A percentile compares a stretch with the other conserved stretches of the same genome.
phyloP scores from a whole-genome alignment of 306 rosid genomes.

The Citrullus amarus region DNA sequence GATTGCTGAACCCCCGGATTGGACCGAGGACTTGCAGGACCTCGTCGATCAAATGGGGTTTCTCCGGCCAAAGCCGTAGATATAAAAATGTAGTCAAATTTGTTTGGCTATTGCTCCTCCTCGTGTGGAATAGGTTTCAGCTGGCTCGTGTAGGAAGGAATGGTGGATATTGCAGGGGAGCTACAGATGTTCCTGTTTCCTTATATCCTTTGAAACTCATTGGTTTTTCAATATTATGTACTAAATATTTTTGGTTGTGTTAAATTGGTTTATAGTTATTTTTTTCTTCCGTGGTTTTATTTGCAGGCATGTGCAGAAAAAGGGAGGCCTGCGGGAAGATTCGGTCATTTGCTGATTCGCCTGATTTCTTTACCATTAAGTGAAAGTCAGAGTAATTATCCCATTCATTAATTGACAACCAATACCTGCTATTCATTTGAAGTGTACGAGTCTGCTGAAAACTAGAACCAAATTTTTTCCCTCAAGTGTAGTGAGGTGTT shows the following conservation, averaged over 20 bases:
- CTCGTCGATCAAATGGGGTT: conserved; percentile 71
- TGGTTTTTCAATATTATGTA: background rate
- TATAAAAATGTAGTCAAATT: background rate
- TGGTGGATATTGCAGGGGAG: background rate
- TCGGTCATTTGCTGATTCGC: background rate
- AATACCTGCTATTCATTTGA: background rate
- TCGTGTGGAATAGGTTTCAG: background rate
- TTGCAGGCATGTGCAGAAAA: conserved; percentile 3
- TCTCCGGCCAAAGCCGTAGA: conserved; percentile 33
- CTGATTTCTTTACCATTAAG: background rate
- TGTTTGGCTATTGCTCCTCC: background rate
- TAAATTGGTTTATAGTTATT: background rate
- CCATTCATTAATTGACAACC: background rate
- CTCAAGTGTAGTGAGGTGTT: background rate
- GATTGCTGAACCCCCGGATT: conserved; percentile 23
- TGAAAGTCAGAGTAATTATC: background rate
- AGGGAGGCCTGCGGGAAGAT: background rate
- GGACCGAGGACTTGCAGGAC: conserved; percentile 55
- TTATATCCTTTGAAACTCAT: background rate
- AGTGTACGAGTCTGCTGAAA: background rate
- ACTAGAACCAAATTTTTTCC: background rate
- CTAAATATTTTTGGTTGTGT: background rate
- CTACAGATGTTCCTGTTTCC: background rate
- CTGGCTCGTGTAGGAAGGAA: background rate
- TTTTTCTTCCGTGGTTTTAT: background rate